These are phyloP conservation scores for Tremella yokohamensis DNA, from an alignment of 768 basidiomycete genomes.

Conservation along the genomic window DNA sequence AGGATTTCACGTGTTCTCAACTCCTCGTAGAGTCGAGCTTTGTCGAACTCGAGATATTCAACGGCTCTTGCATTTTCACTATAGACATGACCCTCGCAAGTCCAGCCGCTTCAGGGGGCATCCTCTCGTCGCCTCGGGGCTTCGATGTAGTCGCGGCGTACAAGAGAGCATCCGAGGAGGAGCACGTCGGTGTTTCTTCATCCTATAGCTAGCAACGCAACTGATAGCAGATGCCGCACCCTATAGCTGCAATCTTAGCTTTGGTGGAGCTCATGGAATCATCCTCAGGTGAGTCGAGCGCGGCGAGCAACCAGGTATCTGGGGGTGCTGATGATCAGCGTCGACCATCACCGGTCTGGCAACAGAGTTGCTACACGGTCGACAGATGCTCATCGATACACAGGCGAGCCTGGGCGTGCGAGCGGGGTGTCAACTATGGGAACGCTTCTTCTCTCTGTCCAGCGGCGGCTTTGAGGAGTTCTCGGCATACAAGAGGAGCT, in stretches of 20 bases:
- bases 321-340: constrained; percentile 23
- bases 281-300: constrained; percentile 63
- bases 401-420: constrained; percentile 48
- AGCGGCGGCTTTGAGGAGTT: constrained; percentile 57
- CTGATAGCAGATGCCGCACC: constrained; percentile 51
- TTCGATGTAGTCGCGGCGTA: constrained; percentile 61
- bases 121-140: constrained; percentile 13
- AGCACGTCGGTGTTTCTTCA: constrained; percentile 59
- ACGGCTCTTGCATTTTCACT: no score
- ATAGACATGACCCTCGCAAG: no score
- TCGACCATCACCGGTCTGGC: constrained; percentile 46
- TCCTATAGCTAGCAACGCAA: background rate
- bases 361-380: constrained; percentile 75
- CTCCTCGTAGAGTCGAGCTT: no score
- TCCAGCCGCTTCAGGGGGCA: no score
- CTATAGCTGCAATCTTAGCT: constrained; percentile 82
- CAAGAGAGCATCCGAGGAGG: constrained; percentile 61
- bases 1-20: no score
- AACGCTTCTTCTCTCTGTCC: constrained; percentile 47
- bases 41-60: no score
- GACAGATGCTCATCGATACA: constrained; percentile 59
- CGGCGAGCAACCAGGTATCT: background rate
- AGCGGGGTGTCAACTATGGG: constrained; percentile 52
- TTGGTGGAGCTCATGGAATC: constrained; percentile 75
- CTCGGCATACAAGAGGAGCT: constrained; percentile 72